phyloP scores from a whole-genome alignment of 2,329 filamentous ascomycete species.

The Cladosporium sp. region DNA sequence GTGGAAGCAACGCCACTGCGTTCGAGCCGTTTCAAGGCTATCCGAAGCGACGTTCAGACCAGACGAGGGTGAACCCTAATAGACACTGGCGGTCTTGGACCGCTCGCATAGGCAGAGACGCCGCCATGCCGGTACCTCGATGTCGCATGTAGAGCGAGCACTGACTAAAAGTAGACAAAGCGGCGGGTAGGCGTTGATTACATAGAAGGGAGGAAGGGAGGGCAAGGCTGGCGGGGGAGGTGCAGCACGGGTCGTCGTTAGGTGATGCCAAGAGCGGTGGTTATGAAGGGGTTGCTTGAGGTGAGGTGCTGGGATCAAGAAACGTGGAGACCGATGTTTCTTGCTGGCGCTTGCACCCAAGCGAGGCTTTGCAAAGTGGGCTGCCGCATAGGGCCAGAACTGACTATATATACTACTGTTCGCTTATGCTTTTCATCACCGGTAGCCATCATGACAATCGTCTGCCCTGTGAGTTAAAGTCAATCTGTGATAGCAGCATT shows the following conservation, averaged over 20 bases:
- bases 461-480: not conserved
- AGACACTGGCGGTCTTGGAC: not conserved
- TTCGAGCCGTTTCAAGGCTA: conserved; percentile 4
- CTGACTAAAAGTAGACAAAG: not conserved
- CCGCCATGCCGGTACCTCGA: conserved; percentile 1
- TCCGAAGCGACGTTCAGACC: conserved; percentile 1
- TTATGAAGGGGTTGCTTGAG: conserved; percentile 7
- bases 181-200: not conserved
- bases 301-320: not conserved
- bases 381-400: not conserved
- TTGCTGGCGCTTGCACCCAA: conserved; percentile 5
- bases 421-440: not conserved
- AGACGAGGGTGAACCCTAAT: not conserved
- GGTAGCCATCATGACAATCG: not conserved
- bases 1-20: not conserved
- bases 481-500: too few relatives aligned
- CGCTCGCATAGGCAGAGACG: not conserved
- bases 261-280: not conserved
- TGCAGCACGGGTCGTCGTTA: not conserved
- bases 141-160: conserved; percentile 10
- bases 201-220: not conserved
- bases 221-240: not conserved
- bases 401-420: too few relatives aligned
- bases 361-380: not conserved
- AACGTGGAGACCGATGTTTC: conserved; percentile 3